Conservation (phyloP, 495 filamentous ascomycete species). For the Neurospora sp. region DNA sequence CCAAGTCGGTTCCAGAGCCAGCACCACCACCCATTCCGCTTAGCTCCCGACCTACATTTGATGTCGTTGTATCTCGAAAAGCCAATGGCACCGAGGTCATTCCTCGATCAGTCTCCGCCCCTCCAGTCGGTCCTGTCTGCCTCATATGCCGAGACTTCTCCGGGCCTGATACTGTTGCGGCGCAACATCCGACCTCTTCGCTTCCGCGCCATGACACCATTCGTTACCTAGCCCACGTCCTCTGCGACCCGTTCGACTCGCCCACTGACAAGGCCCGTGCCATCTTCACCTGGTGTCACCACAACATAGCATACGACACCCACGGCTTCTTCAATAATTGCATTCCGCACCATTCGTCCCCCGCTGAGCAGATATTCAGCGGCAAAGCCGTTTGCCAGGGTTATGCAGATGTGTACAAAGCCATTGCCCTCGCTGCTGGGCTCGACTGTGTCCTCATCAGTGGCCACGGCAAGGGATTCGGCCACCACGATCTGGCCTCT, state of each 20-base stretch:
- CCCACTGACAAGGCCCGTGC: conserved; percentile 80
- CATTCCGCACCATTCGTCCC: conserved; percentile 47
- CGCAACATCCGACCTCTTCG: conserved; percentile 60
- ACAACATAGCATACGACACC: conserved; percentile 82
- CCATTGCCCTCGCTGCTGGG: conserved; percentile 63
- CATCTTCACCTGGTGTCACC: conserved; percentile 91
- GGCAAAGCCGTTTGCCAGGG: conserved; percentile 87
- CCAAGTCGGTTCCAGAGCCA: conserved; percentile 12
- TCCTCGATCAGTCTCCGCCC: conserved; percentile 13
- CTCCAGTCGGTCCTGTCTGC: conserved; percentile 35
- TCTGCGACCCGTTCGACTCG: conserved; percentile 72
- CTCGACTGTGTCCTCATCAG: conserved; percentile 58
- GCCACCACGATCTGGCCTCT: conserved; percentile 45
- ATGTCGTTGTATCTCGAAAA: conserved; percentile 25
- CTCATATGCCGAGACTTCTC: conserved; percentile 83
- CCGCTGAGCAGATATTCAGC: conserved; percentile 53
- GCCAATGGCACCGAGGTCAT: conserved; percentile 7
- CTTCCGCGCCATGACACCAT: conserved; percentile 54
- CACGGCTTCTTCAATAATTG: conserved; percentile 62
- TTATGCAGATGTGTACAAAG: conserved; percentile 74
- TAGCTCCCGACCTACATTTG: conserved; percentile 33
- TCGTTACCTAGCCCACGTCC: conserved; percentile 60
- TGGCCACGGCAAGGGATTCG: conserved; percentile 84
- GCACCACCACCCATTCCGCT: conserved; percentile 38
- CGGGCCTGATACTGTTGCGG: conserved; percentile 65